These are phyloP conservation scores for Rubia peregrina DNA, from an alignment of 305 asterid species.

Conservation along the genomic window DNA sequence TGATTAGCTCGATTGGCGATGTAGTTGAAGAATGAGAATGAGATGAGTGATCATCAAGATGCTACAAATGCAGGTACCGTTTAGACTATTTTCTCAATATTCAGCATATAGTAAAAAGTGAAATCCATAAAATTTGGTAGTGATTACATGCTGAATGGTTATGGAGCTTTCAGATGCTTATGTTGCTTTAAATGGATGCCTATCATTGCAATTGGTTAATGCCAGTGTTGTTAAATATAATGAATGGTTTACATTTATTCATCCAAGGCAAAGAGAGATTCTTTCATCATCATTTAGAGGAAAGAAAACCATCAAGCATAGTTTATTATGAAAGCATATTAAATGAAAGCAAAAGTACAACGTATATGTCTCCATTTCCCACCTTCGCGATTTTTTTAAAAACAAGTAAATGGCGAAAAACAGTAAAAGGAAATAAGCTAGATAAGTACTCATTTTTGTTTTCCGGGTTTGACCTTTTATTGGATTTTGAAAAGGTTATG, in stretches of 20 bases:
- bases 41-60: conserved; percentile 31
- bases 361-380: not conserved
- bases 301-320: not conserved
- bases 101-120: not conserved
- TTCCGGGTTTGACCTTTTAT: conserved; percentile 18
- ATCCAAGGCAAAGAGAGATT: not conserved
- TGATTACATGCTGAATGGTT: not conserved
- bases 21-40: conserved; percentile 16
- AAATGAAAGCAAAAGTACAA: not conserved
- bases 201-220: no score
- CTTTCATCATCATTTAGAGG: not conserved
- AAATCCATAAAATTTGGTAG: not conserved
- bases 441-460: conserved; percentile 6
- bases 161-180: no score
- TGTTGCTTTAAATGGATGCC: no score
- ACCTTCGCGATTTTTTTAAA: not conserved
- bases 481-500: conserved; percentile 15
- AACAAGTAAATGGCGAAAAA: not conserved
- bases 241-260: not conserved
- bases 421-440: not conserved
- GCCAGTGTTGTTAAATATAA: no score
- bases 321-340: not conserved
- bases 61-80: conserved; percentile 47
- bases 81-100: not conserved
- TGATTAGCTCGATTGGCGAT: conserved; percentile 18